Percentiles rank a stretch among this genome's conserved stretches.
phyloP scores from a whole-genome alignment of 768 basidiomycete species.

The Daedaleopsis nitida region DNA sequence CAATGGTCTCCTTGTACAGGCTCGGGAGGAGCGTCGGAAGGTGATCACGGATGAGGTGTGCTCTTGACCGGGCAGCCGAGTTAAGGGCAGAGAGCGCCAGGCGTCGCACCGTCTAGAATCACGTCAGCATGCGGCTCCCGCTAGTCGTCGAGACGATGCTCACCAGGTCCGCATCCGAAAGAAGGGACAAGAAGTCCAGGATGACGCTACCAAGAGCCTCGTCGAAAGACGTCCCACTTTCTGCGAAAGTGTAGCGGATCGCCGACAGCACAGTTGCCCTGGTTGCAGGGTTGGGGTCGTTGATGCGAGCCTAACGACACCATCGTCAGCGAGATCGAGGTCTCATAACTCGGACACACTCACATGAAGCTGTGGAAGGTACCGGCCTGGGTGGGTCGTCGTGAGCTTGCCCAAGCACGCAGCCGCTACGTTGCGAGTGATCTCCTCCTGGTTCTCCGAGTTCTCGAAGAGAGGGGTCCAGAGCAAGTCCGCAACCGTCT shows the following conservation, averaged over 20 bases:
- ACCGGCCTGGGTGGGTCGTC: conserved; percentile 86
- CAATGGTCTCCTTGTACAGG: conserved; percentile 81
- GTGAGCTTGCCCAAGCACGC: conserved; percentile 96
- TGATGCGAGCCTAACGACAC: conserved; percentile 57
- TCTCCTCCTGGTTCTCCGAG: conserved; percentile 88
- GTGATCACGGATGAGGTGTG: conserved; percentile 88
- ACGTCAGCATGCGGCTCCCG: not conserved
- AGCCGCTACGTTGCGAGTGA: conserved; percentile 91
- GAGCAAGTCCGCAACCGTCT: conserved; percentile 82
- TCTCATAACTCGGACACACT: conserved; percentile 19
- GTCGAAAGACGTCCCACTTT: conserved; percentile 83
- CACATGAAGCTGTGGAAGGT: conserved; percentile 91
- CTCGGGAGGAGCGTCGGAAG: conserved; percentile 73
- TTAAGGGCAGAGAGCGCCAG: conserved; percentile 90
- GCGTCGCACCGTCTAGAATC: conserved; percentile 78
- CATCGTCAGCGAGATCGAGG: not conserved
- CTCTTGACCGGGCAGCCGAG: conserved; percentile 93
- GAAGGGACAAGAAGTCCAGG: conserved; percentile 87
- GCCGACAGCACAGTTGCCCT: conserved; percentile 91
- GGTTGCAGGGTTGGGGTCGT: conserved; percentile 66
- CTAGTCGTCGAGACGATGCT: conserved; percentile 27
- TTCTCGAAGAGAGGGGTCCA: conserved; percentile 94
- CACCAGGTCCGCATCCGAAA: conserved; percentile 88
- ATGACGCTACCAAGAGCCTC: conserved; percentile 87
- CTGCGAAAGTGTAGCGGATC: conserved; percentile 88